Evolutionary conservation across 1,284 basidiomycete species (phyloP).

Genomic region (Hortiboletus rubellus): DNA sequence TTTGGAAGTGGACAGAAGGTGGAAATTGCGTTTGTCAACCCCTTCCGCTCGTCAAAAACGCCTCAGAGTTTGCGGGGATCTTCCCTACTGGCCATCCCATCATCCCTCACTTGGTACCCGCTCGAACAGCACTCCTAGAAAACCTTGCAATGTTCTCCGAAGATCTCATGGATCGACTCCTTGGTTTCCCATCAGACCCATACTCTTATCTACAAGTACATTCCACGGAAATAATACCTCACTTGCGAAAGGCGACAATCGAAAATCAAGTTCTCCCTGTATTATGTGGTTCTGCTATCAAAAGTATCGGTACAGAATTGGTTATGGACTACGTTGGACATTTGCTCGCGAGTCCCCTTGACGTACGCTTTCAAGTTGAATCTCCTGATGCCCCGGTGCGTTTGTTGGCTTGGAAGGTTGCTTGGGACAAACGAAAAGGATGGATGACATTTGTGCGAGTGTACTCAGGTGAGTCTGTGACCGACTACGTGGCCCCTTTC

Average conservation of each 20-base stretch:
- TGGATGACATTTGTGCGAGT: constrained; percentile 92
- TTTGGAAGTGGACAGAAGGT: constrained; percentile 67
- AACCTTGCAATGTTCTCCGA: constrained; percentile 80
- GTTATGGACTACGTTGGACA: constrained; percentile 81
- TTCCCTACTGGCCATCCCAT: constrained; percentile 64
- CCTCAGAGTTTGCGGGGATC: constrained; percentile 42
- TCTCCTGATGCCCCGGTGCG: constrained; percentile 52
- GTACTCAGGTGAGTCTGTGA: constrained; percentile 67
- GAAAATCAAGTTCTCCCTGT: constrained; percentile 73
- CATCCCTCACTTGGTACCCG: constrained; percentile 60
- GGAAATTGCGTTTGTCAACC: constrained; percentile 46
- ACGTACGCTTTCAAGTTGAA: constrained; percentile 51
- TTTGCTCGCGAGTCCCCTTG: constrained; percentile 76
- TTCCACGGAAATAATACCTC: constrained; percentile 51
- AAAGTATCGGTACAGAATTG: constrained; percentile 79
- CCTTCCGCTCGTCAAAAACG: constrained; percentile 53
- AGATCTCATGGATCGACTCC: constrained; percentile 69
- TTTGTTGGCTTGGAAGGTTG: constrained; percentile 86
- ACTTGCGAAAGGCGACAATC: constrained; percentile 69
- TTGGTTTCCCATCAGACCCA: constrained; percentile 55
- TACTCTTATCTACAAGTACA: constrained; percentile 64
- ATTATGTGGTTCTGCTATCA: constrained; percentile 80
- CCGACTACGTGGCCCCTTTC: neutral
- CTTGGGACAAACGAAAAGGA: constrained; percentile 79
- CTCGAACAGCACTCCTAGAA: constrained; percentile 72